Conservation (phyloP, 345 rosid genomes). For the Reutealis trisperma region DNA sequence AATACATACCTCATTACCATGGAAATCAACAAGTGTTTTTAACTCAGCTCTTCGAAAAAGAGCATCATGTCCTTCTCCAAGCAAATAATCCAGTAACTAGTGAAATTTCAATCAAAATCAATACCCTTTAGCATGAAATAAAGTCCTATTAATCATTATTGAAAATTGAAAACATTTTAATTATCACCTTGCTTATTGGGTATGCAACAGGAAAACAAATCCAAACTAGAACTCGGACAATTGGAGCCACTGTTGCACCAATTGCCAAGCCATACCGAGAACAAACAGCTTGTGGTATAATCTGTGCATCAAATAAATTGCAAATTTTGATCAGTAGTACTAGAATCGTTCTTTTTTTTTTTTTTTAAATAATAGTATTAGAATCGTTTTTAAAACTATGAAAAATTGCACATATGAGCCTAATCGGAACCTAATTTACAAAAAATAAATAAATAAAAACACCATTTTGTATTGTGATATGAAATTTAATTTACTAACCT, state of each 20-base stretch:
- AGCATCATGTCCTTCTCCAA: constrained; percentile 81
- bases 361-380: too few species aligned
- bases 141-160: background rate
- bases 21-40: constrained; percentile 85
- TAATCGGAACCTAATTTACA: too few species aligned
- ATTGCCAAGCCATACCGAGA: constrained; percentile 92
- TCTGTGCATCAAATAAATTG: constrained; percentile 37
- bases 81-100: constrained; percentile 72
- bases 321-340: background rate
- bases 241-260: constrained; percentile 80
- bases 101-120: constrained; percentile 6
- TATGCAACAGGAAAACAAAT: constrained; percentile 84
- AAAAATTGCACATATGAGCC: too few species aligned
- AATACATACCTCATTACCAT: constrained; percentile 79
- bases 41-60: constrained; percentile 97
- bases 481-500: constrained; percentile 42
- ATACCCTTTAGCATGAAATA: background rate
- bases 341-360: too few species aligned
- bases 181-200: constrained; percentile 90
- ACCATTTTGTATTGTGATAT: too few species aligned
- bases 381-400: too few species aligned
- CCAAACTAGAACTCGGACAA: constrained; percentile 82
- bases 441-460: too few species aligned
- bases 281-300: constrained; percentile 88
- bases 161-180: background rate